Evolutionary conservation across 2,329 filamentous ascomycete species (phyloP).

Genomic region (Clathrospora elynae): DNA sequence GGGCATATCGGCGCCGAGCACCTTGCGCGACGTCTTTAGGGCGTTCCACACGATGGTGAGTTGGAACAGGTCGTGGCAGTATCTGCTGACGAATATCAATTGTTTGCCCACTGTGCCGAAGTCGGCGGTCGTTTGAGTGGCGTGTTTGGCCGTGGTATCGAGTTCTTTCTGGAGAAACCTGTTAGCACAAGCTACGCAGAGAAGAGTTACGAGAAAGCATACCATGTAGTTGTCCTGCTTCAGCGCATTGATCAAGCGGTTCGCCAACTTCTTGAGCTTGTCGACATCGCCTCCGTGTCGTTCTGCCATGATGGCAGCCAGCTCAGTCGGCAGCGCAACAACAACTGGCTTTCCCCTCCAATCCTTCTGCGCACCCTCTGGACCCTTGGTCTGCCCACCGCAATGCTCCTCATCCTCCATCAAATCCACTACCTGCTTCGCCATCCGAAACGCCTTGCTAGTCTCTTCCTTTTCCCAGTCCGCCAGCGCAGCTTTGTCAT

Average conservation of each 20-base stretch:
- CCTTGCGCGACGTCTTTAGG: constrained; percentile 49
- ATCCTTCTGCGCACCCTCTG: constrained; percentile 33
- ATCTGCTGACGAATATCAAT: constrained; percentile 2
- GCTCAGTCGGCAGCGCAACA: constrained; percentile 51
- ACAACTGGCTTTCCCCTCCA: constrained; percentile 41
- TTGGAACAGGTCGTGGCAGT: constrained; percentile 33
- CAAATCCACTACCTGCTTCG: constrained; percentile 48
- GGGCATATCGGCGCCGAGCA: constrained; percentile 48
- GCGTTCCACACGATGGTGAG: constrained; percentile 51
- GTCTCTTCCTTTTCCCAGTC: constrained; percentile 48
- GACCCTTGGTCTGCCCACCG: constrained; percentile 16
- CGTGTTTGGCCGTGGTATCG: constrained; percentile 5
- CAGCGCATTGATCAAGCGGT: constrained; percentile 46
- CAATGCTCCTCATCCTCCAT: constrained; percentile 51
- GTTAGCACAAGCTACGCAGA: constrained; percentile 1
- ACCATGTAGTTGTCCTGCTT: constrained; percentile 32
- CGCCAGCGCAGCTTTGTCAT: constrained; percentile 38
- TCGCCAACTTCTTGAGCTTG: constrained; percentile 50
- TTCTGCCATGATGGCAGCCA: constrained; percentile 50
- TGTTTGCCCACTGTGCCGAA: constrained; percentile 9
- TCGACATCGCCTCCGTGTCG: constrained; percentile 46
- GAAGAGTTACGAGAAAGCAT: constrained; percentile 3
- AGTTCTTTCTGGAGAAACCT: constrained; percentile 9
- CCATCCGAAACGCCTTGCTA: constrained; percentile 46
- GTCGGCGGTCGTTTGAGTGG: constrained; percentile 14